Percentiles rank a stretch among this genome's conserved stretches.
These are phyloP conservation scores for Naganishia albida DNA, from an alignment of 1,284 basidiomycete species.

Conservation along the genomic window DNA sequence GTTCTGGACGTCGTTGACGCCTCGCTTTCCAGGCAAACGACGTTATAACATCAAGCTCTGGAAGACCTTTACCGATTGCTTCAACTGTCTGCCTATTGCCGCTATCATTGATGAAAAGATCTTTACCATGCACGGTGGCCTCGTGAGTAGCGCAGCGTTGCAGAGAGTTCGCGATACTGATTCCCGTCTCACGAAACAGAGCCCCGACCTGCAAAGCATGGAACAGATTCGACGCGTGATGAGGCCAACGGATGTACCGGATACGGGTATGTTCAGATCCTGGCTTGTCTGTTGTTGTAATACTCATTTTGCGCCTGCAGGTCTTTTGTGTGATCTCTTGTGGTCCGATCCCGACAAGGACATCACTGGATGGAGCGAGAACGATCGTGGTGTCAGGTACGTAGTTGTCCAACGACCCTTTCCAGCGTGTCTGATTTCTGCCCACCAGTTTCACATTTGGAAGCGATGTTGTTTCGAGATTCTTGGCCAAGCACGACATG, in stretches of 20 bases:
- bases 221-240: slow-evolving; percentile 99
- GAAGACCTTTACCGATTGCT: slow-evolving; percentile 68
- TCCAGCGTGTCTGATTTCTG: neutral
- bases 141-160: slow-evolving; percentile 39
- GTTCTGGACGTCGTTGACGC: slow-evolving; percentile 31
- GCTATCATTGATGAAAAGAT: slow-evolving; percentile 67
- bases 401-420: slow-evolving; percentile 62
- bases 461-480: slow-evolving; percentile 94
- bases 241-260: slow-evolving; percentile 98
- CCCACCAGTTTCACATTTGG: slow-evolving; percentile 64
- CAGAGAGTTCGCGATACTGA: neutral
- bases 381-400: slow-evolving; percentile 89
- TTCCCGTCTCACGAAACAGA: slow-evolving; percentile 63
- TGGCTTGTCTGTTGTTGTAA: neutral
- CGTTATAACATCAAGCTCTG: slow-evolving; percentile 67
- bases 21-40: slow-evolving; percentile 58
- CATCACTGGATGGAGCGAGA: slow-evolving; percentile 99
- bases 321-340: slow-evolving; percentile 90
- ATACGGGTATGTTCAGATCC: slow-evolving; percentile 71
- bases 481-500: slow-evolving; percentile 99
- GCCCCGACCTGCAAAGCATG: slow-evolving; percentile 98
- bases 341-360: slow-evolving; percentile 99
- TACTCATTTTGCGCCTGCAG: slow-evolving; percentile 46
- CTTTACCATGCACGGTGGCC: slow-evolving; percentile 59
- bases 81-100: slow-evolving; percentile 66